Conservation (phyloP, 2,329 filamentous ascomycete genomes). For the Coniochaeta pulveracea region DNA sequence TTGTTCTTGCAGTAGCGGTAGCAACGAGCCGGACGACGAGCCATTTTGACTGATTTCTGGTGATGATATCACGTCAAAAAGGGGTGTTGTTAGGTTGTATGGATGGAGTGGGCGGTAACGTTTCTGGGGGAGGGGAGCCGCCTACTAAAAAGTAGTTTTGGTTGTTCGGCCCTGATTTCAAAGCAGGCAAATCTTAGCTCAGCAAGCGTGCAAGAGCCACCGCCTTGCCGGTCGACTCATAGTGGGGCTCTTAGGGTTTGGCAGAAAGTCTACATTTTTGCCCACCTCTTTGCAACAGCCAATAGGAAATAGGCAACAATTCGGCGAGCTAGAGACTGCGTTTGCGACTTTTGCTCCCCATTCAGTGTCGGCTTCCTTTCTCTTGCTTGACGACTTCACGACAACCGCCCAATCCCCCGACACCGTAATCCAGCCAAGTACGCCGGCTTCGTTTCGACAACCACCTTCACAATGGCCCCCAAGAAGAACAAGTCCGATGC, state of each 20-base stretch:
- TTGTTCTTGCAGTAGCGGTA: constrained; percentile 99
- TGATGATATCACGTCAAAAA: constrained; percentile 33
- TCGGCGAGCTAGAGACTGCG: constrained; percentile 2
- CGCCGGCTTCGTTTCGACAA: constrained; percentile 7
- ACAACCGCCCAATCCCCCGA: constrained; percentile 1
- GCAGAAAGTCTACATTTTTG: constrained; percentile 9
- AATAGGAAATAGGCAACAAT: constrained; percentile 12
- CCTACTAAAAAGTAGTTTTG: constrained; percentile 6
- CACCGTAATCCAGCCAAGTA: constrained; percentile 1
- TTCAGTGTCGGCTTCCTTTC: no score
- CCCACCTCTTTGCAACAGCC: constrained; percentile 10
- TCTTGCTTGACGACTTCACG: constrained; percentile 8
- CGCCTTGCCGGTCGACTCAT: constrained; percentile 6
- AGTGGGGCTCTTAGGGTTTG: constrained; percentile 26
- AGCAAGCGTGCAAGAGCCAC: background rate
- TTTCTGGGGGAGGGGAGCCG: background rate
- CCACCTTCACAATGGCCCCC: constrained; percentile 48
- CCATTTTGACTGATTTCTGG: constrained; percentile 76
- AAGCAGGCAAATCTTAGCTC: constrained; percentile 26
- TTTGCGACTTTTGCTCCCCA: constrained; percentile 4
- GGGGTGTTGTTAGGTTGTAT: constrained; percentile 23
- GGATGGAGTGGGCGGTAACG: constrained; percentile 23
- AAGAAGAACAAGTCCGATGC: constrained; percentile 75
- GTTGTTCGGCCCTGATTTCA: constrained; percentile 35
- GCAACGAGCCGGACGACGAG: constrained; percentile 97